Evolutionary conservation across 768 basidiomycete genomes (phyloP), one percentile per base, ranked within the genome.

Genomic region (Chiua virens): DNA sequence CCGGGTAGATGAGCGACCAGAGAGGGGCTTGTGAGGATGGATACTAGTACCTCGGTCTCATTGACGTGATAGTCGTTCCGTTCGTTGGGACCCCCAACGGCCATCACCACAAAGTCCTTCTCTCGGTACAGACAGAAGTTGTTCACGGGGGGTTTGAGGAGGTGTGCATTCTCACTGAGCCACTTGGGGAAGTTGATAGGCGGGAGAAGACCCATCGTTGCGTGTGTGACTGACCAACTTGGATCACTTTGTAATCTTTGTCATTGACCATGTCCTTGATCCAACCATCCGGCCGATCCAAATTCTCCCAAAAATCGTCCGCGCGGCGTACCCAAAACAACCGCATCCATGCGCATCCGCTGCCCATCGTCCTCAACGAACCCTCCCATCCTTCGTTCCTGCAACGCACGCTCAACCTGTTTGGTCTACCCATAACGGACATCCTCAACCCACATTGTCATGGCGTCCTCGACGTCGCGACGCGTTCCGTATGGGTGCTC

Each of bases 41-140:
- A n/a, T n/a, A n/a, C n/a, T n/a, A n/a, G 87, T 34, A 34, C 89
- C 79, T 97, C 93, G 1, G 95, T 98, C 71, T 96, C 85, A 67
- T 98, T 98, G 38, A 97, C 72, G 69, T 98, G 96, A 63, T 93
- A 98, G 70, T 97, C 95, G 47, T 89, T 88, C 35, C 96, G 76
- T 65, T 92, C 85, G 65, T 99, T 99, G 0, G 96, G 96, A 0
- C 96, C 96, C 10, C 97, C 95, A 22, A 98, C 85, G 7, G 80
- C 91, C 96, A 99, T 98, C n/a, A 96, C 85, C 37, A 90, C 81
- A 62, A 88, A 97, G 66, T 98, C 93, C 23, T 77, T 76, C 34
- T 91, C 92, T 45, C 81, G 79, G 68, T 88, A 92, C 50, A 92
- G 64, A 65, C 90, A 91, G 56, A 82, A 93, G 68, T 95, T 92